Conservation (phyloP, 352 stramenopile species). For the Phytophthora sp. region DNA sequence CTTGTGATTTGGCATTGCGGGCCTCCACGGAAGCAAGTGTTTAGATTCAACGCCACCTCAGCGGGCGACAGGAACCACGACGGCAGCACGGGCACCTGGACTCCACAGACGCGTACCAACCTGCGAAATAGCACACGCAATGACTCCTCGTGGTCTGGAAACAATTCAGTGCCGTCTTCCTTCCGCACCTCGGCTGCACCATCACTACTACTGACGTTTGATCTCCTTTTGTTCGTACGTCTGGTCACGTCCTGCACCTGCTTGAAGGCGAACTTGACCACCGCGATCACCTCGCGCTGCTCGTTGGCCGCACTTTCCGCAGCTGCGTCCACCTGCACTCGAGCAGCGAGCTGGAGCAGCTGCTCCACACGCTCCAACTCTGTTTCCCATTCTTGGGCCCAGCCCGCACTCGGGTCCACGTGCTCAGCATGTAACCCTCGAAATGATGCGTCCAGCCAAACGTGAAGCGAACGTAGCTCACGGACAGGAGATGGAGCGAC, state of each 20-base stretch:
- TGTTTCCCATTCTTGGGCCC: conserved; percentile 56
- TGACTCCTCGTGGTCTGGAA: conserved; percentile 50
- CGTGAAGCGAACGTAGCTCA: conserved; percentile 46
- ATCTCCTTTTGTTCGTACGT: conserved; percentile 26
- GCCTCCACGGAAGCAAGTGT: conserved; percentile 34
- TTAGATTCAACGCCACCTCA: conserved; percentile 34
- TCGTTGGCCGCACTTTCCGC: conserved; percentile 29
- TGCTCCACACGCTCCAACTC: conserved; percentile 53
- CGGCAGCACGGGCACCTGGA: conserved; percentile 50
- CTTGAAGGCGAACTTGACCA: conserved; percentile 62
- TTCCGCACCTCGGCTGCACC: conserved; percentile 3
- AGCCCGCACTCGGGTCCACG: conserved; percentile 50
- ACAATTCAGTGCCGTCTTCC: conserved; percentile 26
- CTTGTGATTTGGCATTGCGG: conserved; percentile 38
- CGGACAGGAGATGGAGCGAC: conserved; percentile 40
- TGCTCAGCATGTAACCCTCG: conserved; percentile 45
- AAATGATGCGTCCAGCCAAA: conserved; percentile 47
- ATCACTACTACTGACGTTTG: conserved; percentile 21
- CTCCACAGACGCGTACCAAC: conserved; percentile 50
- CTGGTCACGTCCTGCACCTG: conserved; percentile 34
- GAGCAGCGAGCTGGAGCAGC: conserved; percentile 43
- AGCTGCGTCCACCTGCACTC: conserved; percentile 32
- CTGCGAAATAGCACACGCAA: conserved; percentile 53
- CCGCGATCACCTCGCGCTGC: conserved; percentile 50
- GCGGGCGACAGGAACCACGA: conserved; percentile 61